A percentile compares a stretch with the other conserved stretches of the same genome.
These are phyloP conservation scores for Luffa aegyptiaca DNA, from an alignment of 306 rosid species.

Conservation along the genomic window DNA sequence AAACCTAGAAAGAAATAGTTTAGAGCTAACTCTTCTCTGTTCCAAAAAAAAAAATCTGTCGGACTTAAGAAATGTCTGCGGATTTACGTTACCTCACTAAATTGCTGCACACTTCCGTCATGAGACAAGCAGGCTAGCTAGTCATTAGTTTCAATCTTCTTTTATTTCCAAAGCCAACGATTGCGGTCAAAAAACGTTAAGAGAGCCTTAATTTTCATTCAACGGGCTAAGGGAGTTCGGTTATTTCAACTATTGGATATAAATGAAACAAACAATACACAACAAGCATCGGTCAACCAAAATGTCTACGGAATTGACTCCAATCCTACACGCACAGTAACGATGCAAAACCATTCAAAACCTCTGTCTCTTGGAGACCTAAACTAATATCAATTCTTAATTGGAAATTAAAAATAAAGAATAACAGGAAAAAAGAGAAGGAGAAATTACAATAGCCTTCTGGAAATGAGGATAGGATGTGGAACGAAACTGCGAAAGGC, in stretches of 20 bases:
- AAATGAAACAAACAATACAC: not conserved
- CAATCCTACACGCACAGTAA: not conserved
- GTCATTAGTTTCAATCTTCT: not conserved
- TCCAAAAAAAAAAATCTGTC: not conserved
- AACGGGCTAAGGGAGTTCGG: not conserved
- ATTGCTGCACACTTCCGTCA: not conserved
- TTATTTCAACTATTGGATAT: not conserved
- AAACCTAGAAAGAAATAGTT: not conserved
- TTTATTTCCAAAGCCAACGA: not conserved
- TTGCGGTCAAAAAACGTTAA: not conserved
- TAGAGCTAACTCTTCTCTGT: not conserved
- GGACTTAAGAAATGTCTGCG: not conserved
- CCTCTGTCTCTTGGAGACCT: not conserved
- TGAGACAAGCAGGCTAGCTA: not conserved
- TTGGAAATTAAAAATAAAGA: slow-evolving; percentile 5
- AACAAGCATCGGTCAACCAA: not conserved
- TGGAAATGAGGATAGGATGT: slow-evolving; percentile 60
- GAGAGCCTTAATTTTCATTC: not conserved
- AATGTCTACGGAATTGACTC: not conserved
- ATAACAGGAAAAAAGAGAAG: not conserved
- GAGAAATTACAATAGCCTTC: slow-evolving; percentile 43
- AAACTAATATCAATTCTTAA: not conserved
- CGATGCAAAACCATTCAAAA: not conserved
- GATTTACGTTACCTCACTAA: not conserved
- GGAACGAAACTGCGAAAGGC: slow-evolving; percentile 60